Base-by-base conservation (phyloP, 768 basidiomycete genomes). In the Infundibulicybe gibba region DNA sequence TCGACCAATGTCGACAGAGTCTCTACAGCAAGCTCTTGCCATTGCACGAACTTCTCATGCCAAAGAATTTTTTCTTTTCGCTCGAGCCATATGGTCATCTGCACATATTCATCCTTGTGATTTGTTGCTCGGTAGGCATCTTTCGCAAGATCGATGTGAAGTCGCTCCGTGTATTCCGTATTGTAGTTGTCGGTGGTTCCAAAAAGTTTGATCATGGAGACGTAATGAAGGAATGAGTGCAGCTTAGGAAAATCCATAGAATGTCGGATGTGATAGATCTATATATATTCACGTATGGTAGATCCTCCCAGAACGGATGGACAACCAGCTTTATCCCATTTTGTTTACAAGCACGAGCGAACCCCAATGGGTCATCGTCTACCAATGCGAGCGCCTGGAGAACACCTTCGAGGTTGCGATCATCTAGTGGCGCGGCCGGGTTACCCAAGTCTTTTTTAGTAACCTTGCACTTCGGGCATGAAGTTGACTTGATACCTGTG, bases 261-360 rank as follows among this genome's bases (percentile, higher is more conserved):
- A 72, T 40, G 49, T 74, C n/a, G 0, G 72, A 70, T 0, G 68
- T 66, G 21, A 74, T 49, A 11, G 50, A 53, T 0, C 25, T 4
- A 53, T 65, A 68, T 34, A 72, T 71, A 45, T 71, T 47, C 40
- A 48, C 43, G 45, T 63, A 56, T 0, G 67, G 68, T 3, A 71
- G 53, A 15, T 62, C 47, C 3, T 38, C 44, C 70, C 70, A 70
- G 50, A 69, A 69, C 2, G 65, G 69, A 9, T 49, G 20, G 4
- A 43, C 39, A 13, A 66, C 39, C 5, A 65, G 60, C 39, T 63
- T 59, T 33, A 68, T 55, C 0, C 59, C 49, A 2, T 46, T 52
- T 8, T 45, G 48, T 9, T 43, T 37, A 45, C 63, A 65, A 14
- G 33, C 40, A 12, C 48, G 25, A 4, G 41, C 21, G 47, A 57